Base-by-base conservation (phyloP, 306 rosid species). In the Gillenia trifoliata region DNA sequence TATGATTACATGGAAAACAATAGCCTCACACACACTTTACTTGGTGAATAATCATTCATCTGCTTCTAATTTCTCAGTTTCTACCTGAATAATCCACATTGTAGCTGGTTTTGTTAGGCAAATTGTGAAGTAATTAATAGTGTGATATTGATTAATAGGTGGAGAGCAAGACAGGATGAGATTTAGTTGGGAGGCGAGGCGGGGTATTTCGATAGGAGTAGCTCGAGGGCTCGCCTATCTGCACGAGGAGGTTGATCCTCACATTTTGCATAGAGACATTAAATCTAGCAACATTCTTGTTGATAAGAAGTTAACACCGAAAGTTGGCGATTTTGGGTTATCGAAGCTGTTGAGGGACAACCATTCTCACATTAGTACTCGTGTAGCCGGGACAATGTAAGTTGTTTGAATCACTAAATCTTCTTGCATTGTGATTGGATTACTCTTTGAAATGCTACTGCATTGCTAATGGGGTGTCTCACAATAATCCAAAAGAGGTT, bases 311-410 rank as follows among this genome's bases (percentile, higher is more conserved):
- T 86, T 92, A 31, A 85, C 26, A 5, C 92, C 99, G 1, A 92
- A 89, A 77, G 80, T 94, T 78, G 78, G 97, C 0, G 99, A 94
- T 77, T 92, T 94, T 16, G 99, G 99, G 30, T 82, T 94, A 57
- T 88, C 99, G 0, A 94, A 86, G 82, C 56, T 94, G 56, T 59
- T 89, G 2, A 80, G 77, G 83, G 96, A 92, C 9, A 85, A 87
- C 71, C 34, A 30, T n/a, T 87, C 99, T 70, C 79, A 92, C 81
- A 75, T 94, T 33, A 90, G 97, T 73, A 94, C 98, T 40, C 87
- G 84, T 66, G 99, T 94, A 75, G 99, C 97, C 0, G 99, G 99
- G 70, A 94, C 99, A 90, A 71, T 94, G 99, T 94, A 73, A 88
- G 97, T 86, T 55, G 17, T 8, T 55, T 55, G 52, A 13, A 28